Evolutionary conservation across 106 monocot species (phyloP), one percentile per base, ranked within the genome.

Genomic region (Dioscorea alata): DNA sequence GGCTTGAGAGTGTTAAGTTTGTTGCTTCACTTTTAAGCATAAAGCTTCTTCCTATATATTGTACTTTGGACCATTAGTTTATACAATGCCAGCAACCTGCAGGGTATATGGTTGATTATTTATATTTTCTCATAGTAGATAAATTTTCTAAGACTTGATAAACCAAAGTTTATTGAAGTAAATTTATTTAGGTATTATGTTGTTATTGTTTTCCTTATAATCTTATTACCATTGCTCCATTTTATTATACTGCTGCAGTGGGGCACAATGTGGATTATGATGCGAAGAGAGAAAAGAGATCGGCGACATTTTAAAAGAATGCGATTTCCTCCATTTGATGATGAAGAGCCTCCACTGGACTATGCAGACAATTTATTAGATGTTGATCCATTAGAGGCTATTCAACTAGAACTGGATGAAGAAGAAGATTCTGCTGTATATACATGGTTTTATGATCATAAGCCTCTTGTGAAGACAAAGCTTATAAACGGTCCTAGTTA

Each of bases 221-320:
- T 42, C 42, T 42, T 42, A 42, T 10, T 2, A 5, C 42, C 6
- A 10, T 42, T 42, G 28, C 28, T 42, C 42, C 42, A 25, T 31
- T 34, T 62, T 61, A 4, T 57, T 59, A 10, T 76, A 32, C 8
- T 32, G 5, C 60, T 83, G 15, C 73, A 97, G 92, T 99, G 97
- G 97, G 96, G 97, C 54, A 87, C 97, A 23, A 99, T 99, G 97
- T 99, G 97, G 97, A 99, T 99, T 70, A 99, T 99, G 97, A 99
- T 99, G 97, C 80, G 97, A 33, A 85, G 97, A 76, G 96, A 97
- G 77, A 99, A 97, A 77, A 86, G 97, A 64, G 97, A 99, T 50
- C 61, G 97, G 33, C 50, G 97, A 0, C 97, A 92, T 69, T 99
- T 99, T 61, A 99, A 99, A 80, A 78, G 97, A 75, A 99, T 99